Conservation (phyloP, 805 yeast species). For the Candida silvicultrix region DNA sequence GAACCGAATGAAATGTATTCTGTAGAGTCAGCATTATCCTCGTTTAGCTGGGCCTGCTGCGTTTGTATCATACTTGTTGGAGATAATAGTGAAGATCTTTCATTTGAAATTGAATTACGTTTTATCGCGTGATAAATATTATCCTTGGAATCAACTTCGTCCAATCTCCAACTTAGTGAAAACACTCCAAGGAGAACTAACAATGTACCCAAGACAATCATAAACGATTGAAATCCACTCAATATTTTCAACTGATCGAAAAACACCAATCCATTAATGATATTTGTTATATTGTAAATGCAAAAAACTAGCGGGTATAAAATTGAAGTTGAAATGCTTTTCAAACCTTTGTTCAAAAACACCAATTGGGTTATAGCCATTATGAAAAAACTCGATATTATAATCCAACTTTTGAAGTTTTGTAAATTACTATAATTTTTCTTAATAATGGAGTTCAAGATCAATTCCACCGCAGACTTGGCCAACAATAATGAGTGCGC, state of each 20-base stretch:
- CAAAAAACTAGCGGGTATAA: slow-evolving; percentile 83
- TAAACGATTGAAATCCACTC: slow-evolving; percentile 26
- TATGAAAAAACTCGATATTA: slow-evolving; percentile 47
- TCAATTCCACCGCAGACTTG: slow-evolving; percentile 72
- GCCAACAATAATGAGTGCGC: slow-evolving; percentile 85
- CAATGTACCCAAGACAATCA: slow-evolving; percentile 42
- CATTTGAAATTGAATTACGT: slow-evolving; percentile 1
- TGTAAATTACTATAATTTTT: slow-evolving; percentile 32
- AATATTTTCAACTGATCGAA: slow-evolving; percentile 43
- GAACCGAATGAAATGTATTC: slow-evolving; percentile 36
- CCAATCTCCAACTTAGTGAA: slow-evolving; percentile 49
- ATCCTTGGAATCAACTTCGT: slow-evolving; percentile 25
- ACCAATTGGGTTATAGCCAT: slow-evolving; percentile 69
- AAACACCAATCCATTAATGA: slow-evolving; percentile 58
- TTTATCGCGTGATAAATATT: slow-evolving; percentile 4
- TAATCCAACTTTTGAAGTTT: slow-evolving; percentile 38
- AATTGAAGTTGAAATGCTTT: slow-evolving; percentile 64
- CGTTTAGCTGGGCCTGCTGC: not conserved
- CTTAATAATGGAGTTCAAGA: slow-evolving; percentile 37
- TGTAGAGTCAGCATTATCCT: not conserved
- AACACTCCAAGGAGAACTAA: slow-evolving; percentile 54
- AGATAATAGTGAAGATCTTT: slow-evolving; percentile 9
- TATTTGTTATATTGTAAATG: slow-evolving; percentile 66
- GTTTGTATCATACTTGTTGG: slow-evolving; percentile 9
- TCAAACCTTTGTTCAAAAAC: slow-evolving; percentile 68